These are phyloP conservation scores for Coemansia sp. DNA, from an alignment of 192 early-diverging fungal genomes.

Conservation along the genomic window DNA sequence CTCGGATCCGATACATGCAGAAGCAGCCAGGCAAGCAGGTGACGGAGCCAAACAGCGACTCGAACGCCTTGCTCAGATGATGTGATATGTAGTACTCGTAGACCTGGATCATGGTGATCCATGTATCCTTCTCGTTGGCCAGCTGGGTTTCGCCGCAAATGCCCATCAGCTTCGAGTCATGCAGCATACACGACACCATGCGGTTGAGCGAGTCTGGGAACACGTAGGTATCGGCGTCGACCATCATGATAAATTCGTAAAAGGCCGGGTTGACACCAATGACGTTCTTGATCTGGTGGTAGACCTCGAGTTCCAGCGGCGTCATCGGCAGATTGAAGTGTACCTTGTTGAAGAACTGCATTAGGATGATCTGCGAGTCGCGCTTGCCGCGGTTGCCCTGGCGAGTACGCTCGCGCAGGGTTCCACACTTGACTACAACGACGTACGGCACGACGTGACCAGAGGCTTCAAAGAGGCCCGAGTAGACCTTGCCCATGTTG, in stretches of 20 bases:
- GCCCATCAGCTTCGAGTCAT: constrained; percentile 94
- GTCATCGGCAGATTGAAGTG: constrained; percentile 95
- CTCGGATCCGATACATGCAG: constrained; percentile 98
- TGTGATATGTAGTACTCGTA: constrained; percentile 99
- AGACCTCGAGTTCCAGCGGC: constrained; percentile 96
- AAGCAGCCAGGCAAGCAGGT: constrained; percentile 99
- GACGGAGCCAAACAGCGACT: constrained; percentile 97
- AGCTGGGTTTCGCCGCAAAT: constrained; percentile 96
- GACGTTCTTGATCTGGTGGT: constrained; percentile 98
- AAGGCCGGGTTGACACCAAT: constrained; percentile 98
- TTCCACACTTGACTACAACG: constrained; percentile 94
- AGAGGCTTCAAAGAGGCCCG: constrained; percentile 90
- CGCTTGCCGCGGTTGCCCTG: constrained; percentile 99
- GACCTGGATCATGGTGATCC: constrained; percentile 99
- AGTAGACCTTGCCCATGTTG: constrained; percentile 98
- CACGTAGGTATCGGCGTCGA: constrained; percentile 98
- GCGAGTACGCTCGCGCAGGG: constrained; percentile 75
- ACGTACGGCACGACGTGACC: constrained; percentile 94
- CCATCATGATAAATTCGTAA: constrained; percentile 98
- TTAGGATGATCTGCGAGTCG: constrained; percentile 97
- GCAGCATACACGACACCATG: constrained; percentile 92
- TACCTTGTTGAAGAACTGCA: constrained; percentile 97
- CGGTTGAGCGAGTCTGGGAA: constrained; percentile 93
- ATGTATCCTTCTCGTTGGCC: constrained; percentile 92
- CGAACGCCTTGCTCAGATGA: constrained; percentile 97